Conservation (phyloP, 352 stramenopile species). For the Aphanomyces astaci region DNA sequence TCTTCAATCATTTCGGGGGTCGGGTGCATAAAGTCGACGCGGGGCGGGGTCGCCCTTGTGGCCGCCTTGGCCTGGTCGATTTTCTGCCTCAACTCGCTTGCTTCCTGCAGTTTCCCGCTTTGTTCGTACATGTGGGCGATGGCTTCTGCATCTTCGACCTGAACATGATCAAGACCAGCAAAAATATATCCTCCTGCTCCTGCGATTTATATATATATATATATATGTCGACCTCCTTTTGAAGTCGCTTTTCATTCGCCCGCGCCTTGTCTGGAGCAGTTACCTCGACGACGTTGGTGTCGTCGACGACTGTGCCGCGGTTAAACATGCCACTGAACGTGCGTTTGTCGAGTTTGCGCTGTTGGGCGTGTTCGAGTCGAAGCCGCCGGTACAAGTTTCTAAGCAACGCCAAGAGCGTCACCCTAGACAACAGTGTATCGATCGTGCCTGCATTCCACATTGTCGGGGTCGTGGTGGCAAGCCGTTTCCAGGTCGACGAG, state of each 20-base stretch:
- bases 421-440: neutral
- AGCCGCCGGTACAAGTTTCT: conserved; percentile 57
- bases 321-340: conserved; percentile 83
- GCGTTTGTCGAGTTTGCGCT: conserved; percentile 54
- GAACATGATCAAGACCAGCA: neutral
- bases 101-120: conserved; percentile 51
- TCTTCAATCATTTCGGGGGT: conserved; percentile 70
- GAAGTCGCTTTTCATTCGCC: conserved; percentile 37
- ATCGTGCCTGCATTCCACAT: conserved; percentile 40
- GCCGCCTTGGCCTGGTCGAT: conserved; percentile 43
- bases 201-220: no score
- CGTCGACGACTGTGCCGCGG: conserved; percentile 52
- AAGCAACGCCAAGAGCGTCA: neutral
- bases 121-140: conserved; percentile 59
- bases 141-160: conserved; percentile 59
- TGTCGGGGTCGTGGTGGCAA: conserved; percentile 45
- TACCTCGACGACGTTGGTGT: conserved; percentile 18
- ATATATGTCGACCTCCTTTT: conserved; percentile 59
- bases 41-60: conserved; percentile 1
- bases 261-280: conserved; percentile 26
- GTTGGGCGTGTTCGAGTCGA: conserved; percentile 51
- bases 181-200: no score
- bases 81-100: conserved; percentile 54
- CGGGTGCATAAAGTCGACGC: conserved; percentile 71
- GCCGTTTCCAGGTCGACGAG: conserved; percentile 66